A percentile compares a stretch with the other conserved stretches of the same genome.
Evolutionary conservation across 2,329 filamentous ascomycete species (phyloP).

Genomic region (Diaporthe vaccinii): DNA sequence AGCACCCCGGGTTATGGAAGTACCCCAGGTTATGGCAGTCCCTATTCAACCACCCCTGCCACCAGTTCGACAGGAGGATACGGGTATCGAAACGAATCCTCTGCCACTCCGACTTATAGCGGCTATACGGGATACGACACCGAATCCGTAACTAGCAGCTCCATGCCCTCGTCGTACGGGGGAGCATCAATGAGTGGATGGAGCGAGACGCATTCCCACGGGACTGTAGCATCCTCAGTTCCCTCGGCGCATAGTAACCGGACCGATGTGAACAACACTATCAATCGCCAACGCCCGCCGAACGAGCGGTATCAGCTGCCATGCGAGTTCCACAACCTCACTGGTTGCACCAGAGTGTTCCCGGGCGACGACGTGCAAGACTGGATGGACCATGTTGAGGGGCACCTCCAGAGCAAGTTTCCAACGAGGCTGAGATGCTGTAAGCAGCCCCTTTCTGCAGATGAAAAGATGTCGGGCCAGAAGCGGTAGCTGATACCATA

Average conservation of each 20-base stretch:
- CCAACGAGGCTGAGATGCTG: constrained; percentile 47
- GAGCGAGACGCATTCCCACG: neutral
- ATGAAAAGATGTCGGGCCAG: neutral
- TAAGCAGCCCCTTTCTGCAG: neutral
- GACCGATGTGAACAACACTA: constrained; percentile 20
- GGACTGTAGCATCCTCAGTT: neutral
- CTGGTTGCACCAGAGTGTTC: constrained; percentile 56
- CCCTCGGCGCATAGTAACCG: constrained; percentile 15
- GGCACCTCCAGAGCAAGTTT: constrained; percentile 53
- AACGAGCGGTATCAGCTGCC: constrained; percentile 48
- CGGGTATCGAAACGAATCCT: neutral
- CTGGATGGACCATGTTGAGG: constrained; percentile 62
- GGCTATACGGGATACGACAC: neutral
- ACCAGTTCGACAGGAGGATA: constrained; percentile 9
- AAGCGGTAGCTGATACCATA: constrained; percentile 25
- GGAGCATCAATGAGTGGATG: neutral
- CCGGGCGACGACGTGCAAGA: constrained; percentile 50
- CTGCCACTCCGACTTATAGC: neutral
- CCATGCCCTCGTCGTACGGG: neutral
- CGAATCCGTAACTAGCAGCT: neutral
- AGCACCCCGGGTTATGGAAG: neutral
- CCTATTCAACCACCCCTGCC: neutral
- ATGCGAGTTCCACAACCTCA: constrained; percentile 60
- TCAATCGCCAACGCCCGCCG: constrained; percentile 11
- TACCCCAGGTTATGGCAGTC: neutral